Conservation (phyloP, 1,284 basidiomycete genomes). For the Flammula alnicola region DNA sequence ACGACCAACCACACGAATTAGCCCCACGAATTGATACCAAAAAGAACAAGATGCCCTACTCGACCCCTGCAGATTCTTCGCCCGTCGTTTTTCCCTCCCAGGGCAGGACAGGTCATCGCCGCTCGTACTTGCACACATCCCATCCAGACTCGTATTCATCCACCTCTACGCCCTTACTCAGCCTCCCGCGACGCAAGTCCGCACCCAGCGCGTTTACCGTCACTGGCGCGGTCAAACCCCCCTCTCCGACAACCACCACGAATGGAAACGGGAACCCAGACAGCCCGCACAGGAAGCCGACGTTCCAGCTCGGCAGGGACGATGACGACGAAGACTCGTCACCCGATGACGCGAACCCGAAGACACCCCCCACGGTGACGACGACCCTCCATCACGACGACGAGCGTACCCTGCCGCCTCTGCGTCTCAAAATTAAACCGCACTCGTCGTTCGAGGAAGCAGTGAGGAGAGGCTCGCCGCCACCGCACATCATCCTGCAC, state of each 20-base stretch:
- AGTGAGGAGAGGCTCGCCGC: not conserved
- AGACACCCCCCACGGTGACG: slow-evolving; percentile 5
- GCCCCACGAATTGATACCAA: not conserved
- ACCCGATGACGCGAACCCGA: slow-evolving; percentile 19
- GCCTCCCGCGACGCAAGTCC: slow-evolving; percentile 49
- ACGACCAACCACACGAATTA: not conserved
- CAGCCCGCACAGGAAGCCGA: slow-evolving; percentile 25
- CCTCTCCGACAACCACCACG: slow-evolving; percentile 8
- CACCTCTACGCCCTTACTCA: slow-evolving; percentile 40
- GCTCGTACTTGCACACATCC: slow-evolving; percentile 37
- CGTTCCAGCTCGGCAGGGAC: slow-evolving; percentile 39
- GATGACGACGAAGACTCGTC: slow-evolving; percentile 31
- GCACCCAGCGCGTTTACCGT: slow-evolving; percentile 15
- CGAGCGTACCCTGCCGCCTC: slow-evolving; percentile 24
- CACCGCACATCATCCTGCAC: not conserved
- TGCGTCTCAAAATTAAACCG: slow-evolving; percentile 28
- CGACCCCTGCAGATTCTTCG: not conserved
- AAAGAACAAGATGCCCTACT: slow-evolving; percentile 7
- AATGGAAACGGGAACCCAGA: too few species aligned
- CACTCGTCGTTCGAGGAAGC: slow-evolving; percentile 16
- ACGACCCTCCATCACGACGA: slow-evolving; percentile 20
- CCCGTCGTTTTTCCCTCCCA: slow-evolving; percentile 14
- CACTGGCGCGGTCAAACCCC: slow-evolving; percentile 8
- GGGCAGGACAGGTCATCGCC: slow-evolving; percentile 43
- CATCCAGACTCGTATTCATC: slow-evolving; percentile 34